A percentile compares a stretch with the other conserved stretches of the same genome.
Conservation (phyloP, 305 asterid species). For the Euphrasia arctica region DNA sequence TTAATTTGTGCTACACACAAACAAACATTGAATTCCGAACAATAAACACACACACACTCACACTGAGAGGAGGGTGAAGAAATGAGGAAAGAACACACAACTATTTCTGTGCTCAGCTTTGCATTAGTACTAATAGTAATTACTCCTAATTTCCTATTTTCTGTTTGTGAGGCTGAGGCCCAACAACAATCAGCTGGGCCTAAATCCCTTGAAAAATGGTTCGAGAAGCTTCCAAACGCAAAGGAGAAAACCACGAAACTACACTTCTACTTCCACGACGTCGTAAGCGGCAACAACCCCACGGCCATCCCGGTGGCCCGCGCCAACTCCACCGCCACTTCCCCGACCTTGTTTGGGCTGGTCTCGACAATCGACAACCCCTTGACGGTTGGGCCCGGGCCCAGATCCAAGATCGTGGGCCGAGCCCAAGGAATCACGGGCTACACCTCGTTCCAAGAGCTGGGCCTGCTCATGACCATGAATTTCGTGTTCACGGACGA, state of each 20-base stretch:
- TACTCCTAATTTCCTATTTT: background rate
- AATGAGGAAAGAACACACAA: background rate
- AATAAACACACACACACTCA: no score
- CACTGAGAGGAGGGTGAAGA: background rate
- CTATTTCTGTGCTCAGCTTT: background rate
- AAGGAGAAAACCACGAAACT: conserved; percentile 32
- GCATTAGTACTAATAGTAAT: background rate
- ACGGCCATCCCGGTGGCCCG: conserved; percentile 27
- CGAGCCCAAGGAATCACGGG: conserved; percentile 42
- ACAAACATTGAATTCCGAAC: no score
- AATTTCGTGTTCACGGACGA: conserved; percentile 38
- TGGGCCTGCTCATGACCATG: conserved; percentile 28
- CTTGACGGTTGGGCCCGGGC: conserved; percentile 31
- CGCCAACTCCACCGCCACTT: conserved; percentile 26
- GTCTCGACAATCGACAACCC: conserved; percentile 36
- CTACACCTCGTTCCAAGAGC: conserved; percentile 28
- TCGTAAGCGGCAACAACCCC: conserved; percentile 29
- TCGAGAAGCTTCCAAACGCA: conserved; percentile 26
- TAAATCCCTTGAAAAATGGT: conserved; percentile 33
- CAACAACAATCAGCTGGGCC: background rate
- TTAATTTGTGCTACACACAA: no score
- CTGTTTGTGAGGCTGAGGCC: background rate
- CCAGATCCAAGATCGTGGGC: conserved; percentile 32
- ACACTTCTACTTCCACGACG: conserved; percentile 45
- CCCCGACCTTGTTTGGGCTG: conserved; percentile 33